Evolutionary conservation across 2,329 filamentous ascomycete species (phyloP).

Genomic region (Xenoacremonium recifei): DNA sequence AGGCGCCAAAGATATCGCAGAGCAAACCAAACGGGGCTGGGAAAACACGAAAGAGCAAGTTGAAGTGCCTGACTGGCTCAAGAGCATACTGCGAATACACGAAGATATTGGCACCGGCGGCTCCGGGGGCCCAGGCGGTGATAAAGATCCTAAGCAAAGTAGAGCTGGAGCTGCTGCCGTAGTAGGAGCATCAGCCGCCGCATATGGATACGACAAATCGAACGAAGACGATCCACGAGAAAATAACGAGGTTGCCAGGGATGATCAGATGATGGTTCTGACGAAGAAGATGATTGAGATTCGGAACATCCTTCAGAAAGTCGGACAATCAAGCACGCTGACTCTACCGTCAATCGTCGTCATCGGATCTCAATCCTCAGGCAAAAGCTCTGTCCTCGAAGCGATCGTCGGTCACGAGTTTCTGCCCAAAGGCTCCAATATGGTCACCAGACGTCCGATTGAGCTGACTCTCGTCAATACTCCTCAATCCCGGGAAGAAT

Average conservation of each 20-base stretch:
- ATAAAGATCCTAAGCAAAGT: conserved; percentile 55
- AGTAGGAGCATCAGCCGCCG: conserved; percentile 71
- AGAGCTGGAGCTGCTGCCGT: conserved; percentile 60
- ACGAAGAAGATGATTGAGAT: conserved; percentile 99
- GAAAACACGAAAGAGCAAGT: conserved; percentile 77
- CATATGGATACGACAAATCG: conserved; percentile 74
- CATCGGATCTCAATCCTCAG: conserved; percentile 96
- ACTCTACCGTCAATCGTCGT: conserved; percentile 97
- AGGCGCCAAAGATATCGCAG: conserved; percentile 70
- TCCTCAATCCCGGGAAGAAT: conserved; percentile 80
- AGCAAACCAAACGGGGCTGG: conserved; percentile 79
- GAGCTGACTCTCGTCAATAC: conserved; percentile 96
- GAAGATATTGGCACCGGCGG: conserved; percentile 57
- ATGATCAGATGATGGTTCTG: conserved; percentile 99
- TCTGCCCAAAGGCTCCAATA: conserved; percentile 94
- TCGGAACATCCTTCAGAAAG: conserved; percentile 81
- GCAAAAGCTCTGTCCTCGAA: conserved; percentile 95
- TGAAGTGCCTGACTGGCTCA: conserved; percentile 73
- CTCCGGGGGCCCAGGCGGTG: conserved; percentile 46
- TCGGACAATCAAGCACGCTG: conserved; percentile 86
- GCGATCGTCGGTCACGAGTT: conserved; percentile 98
- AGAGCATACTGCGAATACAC: conserved; percentile 64
- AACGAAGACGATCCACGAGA: conserved; percentile 62
- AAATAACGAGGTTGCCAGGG: conserved; percentile 67
- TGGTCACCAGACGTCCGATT: conserved; percentile 95